Evolutionary conservation across 352 stramenopile species (phyloP).

Genomic region (Thraustotheca clavata): DNA sequence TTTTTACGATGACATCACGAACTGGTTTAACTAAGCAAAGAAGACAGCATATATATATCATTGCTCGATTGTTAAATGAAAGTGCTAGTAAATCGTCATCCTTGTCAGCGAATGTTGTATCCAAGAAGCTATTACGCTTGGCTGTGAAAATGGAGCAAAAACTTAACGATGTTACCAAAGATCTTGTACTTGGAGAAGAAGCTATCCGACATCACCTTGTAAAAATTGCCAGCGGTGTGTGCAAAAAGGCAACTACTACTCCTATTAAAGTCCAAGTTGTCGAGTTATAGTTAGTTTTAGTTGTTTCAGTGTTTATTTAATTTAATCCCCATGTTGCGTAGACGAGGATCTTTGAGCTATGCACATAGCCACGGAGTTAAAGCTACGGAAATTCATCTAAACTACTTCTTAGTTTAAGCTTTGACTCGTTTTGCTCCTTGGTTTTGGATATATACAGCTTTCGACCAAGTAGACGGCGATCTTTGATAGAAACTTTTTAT

Average conservation of each 20-base stretch:
- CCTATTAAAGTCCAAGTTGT: not conserved
- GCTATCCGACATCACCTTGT: not conserved
- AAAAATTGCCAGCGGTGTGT: not conserved
- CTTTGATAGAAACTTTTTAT: too few species aligned
- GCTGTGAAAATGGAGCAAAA: slow-evolving; percentile 8
- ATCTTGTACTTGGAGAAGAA: not conserved
- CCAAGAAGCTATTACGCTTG: not conserved
- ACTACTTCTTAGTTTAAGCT: too few species aligned
- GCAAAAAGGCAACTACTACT: not conserved
- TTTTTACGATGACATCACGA: too few species aligned
- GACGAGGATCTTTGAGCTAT: not conserved
- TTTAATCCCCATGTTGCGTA: not conserved
- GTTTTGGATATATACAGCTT: too few species aligned
- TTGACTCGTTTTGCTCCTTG: too few species aligned
- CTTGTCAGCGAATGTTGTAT: not conserved
- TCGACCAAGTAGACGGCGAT: too few species aligned
- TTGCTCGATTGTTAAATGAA: not conserved
- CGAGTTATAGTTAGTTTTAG: not conserved
- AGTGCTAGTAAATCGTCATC: not conserved
- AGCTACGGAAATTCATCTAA: not conserved
- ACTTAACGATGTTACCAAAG: not conserved
- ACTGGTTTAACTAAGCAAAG: too few species aligned
- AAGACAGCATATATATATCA: too few species aligned
- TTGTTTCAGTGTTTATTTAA: not conserved
- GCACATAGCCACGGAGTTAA: not conserved